Evolutionary conservation across 306 rosid genomes (phyloP).

Genomic region (Medicago truncatula): MtrunA17r5.0-ANR NC_053048.1:49201501-49202000

Average conservation of each 20-base stretch:
- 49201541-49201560: constrained; percentile 63
- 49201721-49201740: constrained; percentile 78
- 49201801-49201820: constrained; percentile 62
- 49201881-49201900: constrained; percentile 46
- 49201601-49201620: constrained; percentile 67
- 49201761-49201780: constrained; percentile 72
- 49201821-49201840: constrained; percentile 35
- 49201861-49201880: constrained; percentile 59
- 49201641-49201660: constrained; percentile 59
- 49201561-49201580: constrained; percentile 60
- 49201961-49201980: neutral
- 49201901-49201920: constrained; percentile 48
- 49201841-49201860: constrained; percentile 62
- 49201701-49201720: constrained; percentile 66
- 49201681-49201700: constrained; percentile 61
- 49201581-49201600: constrained; percentile 73
- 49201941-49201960: neutral
- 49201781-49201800: constrained; percentile 51
- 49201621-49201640: constrained; percentile 63
- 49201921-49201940: neutral
- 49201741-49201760: constrained; percentile 85
- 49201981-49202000: neutral
- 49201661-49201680: constrained; percentile 61
- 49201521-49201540: too few relatives aligned
- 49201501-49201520: too few relatives aligned